Base-by-base conservation (phyloP, 352 stramenopile species). In the Pythium sp. region DNA sequence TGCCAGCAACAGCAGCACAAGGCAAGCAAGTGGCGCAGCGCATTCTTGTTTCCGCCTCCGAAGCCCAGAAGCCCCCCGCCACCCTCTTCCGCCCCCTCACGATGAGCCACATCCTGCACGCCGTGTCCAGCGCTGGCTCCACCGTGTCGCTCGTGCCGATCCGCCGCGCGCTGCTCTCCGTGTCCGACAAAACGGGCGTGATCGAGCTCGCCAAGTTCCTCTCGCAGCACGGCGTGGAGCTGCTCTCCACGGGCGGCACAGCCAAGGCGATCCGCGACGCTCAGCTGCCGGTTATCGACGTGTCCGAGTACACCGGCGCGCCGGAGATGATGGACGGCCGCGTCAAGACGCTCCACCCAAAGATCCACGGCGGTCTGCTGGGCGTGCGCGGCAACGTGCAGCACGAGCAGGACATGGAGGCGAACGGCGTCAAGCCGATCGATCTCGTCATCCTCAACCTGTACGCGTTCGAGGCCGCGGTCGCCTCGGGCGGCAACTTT, bases 391-490 rank as follows among this genome's bases (percentile, higher is more conserved):
- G 97, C 64, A 99, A 99, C 77, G 79, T 78, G 38, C 77, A 98
- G 69, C 98, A 99, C 81, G 97, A 99, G 72, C 72, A 86, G 12
- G 94, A 99, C 76, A 99, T 99, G 97, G 80, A 86, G 53, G 86
- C 88, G 53, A 97, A 99, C 76, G 94, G 89, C 67, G 99, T 99
- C 76, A 82, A 96, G 70, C 90, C 92, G 62, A 99, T 99, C 77
- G 98, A 99, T 77, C 91, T 99, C 70, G 98, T 99, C 20, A 94
- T 99, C 68, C 84, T 99, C 55, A 99, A 99, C 80, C 80, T 99
- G 34, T 99, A 99, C 82, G 96, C 98, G 18, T 99, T 99, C 73
- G 97, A 99, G 74, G 87, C 90, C 5, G 99, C 98, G 4, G 98
- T 99, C 18, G 91, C 93, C 20, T 89, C 80, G 36, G 87, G 86